Evolutionary conservation across 2,329 filamentous ascomycete species (phyloP), one percentile per base, ranked within the genome.

Genomic region (Fusarium poae): DNA sequence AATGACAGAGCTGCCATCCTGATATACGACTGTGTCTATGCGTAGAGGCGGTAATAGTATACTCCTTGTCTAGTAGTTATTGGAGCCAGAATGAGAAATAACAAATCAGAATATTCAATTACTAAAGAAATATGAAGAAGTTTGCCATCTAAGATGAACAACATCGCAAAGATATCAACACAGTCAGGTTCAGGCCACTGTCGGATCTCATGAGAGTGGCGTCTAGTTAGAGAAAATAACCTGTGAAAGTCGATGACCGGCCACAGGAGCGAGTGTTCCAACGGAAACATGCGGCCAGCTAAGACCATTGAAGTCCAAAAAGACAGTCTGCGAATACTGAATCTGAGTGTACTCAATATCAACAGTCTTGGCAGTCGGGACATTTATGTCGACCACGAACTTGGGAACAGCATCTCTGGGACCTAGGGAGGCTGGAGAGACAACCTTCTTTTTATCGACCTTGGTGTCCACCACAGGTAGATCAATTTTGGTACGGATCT

Each of bases 401-500:
- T 35, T 51, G 6, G 70, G 70, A 5, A 72, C 48, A 2, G 56
- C 59, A 54, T 71, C 68, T 27, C 68, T 55, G 0, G 52, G 52
- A 6, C 56, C 55, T 0, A 43, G 27, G 23, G 65, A 49, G 13
- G 25, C 39, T 2, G 61, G 69, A 2, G 65, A 63, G 6, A 70
- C 49, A 8, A n/a, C 46, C 35, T 37, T 42, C 27, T 45, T 60
- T 25, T 32, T 57, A n/a, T 63, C 59, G 23, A 10, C 6, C 2
- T 32, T 15, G 11, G 12, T 18, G n/a, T 52, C 32, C 7, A 50
- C 54, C 4, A 18, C 50, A 20, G 50, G 35, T 6, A 72, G 50
- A 57, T 76, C 5, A 62, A 75, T 32, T 59, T 67, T 40, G 20
- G 62, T 37, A 18, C 21, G 62, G 23, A 59, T 66, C 25, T 46